These are phyloP conservation scores for Lactarius tabidus DNA, from an alignment of 768 basidiomycete genomes.

Conservation along the genomic window DNA sequence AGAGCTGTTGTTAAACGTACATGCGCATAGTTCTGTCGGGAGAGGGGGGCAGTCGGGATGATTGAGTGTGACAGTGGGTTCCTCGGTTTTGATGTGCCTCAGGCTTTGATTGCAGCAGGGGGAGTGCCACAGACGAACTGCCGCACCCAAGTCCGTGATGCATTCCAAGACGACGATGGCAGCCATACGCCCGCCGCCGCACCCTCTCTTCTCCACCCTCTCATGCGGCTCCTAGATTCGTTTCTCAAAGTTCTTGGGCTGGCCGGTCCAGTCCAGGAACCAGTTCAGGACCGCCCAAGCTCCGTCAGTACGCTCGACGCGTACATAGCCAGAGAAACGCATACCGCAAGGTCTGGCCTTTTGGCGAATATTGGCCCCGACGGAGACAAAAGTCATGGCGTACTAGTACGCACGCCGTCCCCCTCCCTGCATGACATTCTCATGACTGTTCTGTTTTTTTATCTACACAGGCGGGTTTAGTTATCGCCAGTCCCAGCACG, in stretches of 20 bases:
- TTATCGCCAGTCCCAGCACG: slow-evolving; percentile 40
- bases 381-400: slow-evolving; percentile 52
- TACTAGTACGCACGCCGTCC: slow-evolving; percentile 34
- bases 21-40: neutral
- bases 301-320: slow-evolving; percentile 34
- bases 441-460: neutral
- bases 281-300: neutral
- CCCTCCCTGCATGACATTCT: neutral
- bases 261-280: slow-evolving; percentile 27
- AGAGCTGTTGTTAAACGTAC: neutral
- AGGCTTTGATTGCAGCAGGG: too few relatives aligned
- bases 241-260: slow-evolving; percentile 32
- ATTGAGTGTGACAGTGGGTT: neutral
- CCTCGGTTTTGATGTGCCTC: too few relatives aligned
- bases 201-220: neutral
- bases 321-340: slow-evolving; percentile 50
- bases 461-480: slow-evolving; percentile 33
- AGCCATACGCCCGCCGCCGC: neutral
- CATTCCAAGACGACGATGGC: neutral
- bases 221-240: slow-evolving; percentile 32
- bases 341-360: slow-evolving; percentile 57
- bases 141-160: neutral
- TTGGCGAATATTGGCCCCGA: slow-evolving; percentile 66
- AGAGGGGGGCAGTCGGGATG: neutral
- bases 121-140: too few relatives aligned